Base-by-base conservation (phyloP, 192 early-diverging fungal genomes). In the Coemansia sp. region DNA sequence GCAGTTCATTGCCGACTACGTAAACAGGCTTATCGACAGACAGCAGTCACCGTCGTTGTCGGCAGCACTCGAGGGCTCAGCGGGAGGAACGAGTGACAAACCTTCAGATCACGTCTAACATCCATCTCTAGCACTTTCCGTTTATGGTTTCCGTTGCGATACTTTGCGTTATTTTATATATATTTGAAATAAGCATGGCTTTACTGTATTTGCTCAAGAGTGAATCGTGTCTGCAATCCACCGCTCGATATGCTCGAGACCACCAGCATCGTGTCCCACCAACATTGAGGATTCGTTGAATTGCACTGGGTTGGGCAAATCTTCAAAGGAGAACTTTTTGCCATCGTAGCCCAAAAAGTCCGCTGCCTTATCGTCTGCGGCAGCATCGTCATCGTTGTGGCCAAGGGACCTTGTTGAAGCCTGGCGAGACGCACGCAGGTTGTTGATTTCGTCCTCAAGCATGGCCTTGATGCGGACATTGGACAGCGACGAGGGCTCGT, bases 281-380 rank as follows among this genome's bases (percentile, higher is more conserved):
- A 71, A 77, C 20, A 90, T 85, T 12, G 89, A 86, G 26, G 84
- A 84, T 59, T 82, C 78, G 46, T 83, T 84, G 84, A 95, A 87
- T 49, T 85, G 77, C 7, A 94, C 83, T 7, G 75, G 67, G 49
- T 87, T 91, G 33, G 87, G 86, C 26, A 94, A 63, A 68, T 95
- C 91, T 52, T 92, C 89, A 79, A 95, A 94, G 58, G 79, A 83
- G 68, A 95, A 95, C 63, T 77, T 68, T 66, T 93, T 86, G 43
- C 85, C 87, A 31, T 95, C 94, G 68, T 89, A 89, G 12, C 94
- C 94, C 64, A 95, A 63, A 72, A 86, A 95, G 51, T 87, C 87
- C 39, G 81, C 82, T 16, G 82, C 79, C 26, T 78, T 84, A 43
- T 90, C 89, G 6, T 83, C 87, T 20, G 85, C 84, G 8, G 86